phyloP scores from a whole-genome alignment of 106 monocot genomes.

The Ottelia alismoides region DNA sequence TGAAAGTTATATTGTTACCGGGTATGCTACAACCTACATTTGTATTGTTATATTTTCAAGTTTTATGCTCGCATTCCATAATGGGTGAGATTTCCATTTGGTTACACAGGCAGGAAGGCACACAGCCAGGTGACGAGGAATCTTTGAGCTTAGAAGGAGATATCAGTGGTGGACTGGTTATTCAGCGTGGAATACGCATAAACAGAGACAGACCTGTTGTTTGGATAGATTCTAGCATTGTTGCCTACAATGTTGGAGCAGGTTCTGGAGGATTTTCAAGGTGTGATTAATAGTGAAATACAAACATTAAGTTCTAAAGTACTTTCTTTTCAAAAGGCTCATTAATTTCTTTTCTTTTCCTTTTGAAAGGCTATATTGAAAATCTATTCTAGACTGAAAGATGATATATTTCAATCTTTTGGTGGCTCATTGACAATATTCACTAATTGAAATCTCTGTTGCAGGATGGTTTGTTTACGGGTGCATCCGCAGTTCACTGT shows the following conservation, averaged over 20 bases:
- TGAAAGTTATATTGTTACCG: conserved; percentile 54
- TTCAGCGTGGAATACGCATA: conserved; percentile 55
- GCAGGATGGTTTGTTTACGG: conserved; percentile 66
- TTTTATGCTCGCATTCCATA: not conserved
- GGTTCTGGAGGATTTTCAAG: conserved; percentile 95
- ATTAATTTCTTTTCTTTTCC: not conserved
- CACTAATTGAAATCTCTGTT: not conserved
- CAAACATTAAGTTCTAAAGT: not conserved
- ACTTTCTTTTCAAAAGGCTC: too few species aligned
- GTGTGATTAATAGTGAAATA: conserved; percentile 1
- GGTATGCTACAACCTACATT: conserved; percentile 18
- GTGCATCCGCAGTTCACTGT: conserved; percentile 79
- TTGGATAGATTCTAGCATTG: conserved; percentile 46
- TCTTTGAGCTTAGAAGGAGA: conserved; percentile 65
- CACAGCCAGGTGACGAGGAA: conserved; percentile 62
- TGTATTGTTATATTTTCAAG: too few species aligned
- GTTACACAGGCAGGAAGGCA: conserved; percentile 30
- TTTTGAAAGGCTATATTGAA: too few species aligned
- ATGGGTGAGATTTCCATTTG: not conserved
- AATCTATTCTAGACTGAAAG: too few species aligned
- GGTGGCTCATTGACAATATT: not conserved
- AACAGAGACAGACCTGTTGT: conserved; percentile 31
- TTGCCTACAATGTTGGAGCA: conserved; percentile 67
- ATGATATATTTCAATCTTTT: too few species aligned
- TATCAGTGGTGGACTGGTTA: conserved; percentile 69